phyloP scores from a whole-genome alignment of 2,329 filamentous ascomycete species.

The Penicillium sp. region DNA sequence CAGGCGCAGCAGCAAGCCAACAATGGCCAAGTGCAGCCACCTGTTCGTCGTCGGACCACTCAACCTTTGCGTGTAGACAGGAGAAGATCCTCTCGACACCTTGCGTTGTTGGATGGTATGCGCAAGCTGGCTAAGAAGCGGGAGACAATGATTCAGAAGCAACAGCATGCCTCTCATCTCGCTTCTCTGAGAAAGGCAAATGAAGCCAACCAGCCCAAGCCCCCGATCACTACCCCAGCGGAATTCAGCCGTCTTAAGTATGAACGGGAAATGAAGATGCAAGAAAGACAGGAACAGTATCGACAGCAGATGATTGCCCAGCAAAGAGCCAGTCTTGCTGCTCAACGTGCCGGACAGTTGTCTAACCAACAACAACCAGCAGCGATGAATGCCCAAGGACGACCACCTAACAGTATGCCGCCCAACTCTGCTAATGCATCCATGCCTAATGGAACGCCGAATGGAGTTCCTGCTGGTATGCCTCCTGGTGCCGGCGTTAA shows the following conservation, averaged over 20 bases:
- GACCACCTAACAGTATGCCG: conserved; percentile 43
- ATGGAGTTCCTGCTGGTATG: conserved; percentile 50
- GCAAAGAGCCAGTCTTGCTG: conserved; percentile 49
- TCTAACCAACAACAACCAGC: conserved; percentile 34
- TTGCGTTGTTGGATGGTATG: conserved; percentile 91
- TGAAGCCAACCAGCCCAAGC: conserved; percentile 62
- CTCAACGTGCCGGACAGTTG: conserved; percentile 44
- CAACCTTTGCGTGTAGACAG: conserved; percentile 81
- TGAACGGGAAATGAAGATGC: conserved; percentile 73
- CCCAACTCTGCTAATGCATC: conserved; percentile 32
- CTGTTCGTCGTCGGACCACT: conserved; percentile 67
- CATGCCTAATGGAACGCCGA: conserved; percentile 40
- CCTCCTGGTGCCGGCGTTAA: conserved; percentile 36
- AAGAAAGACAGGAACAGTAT: conserved; percentile 58
- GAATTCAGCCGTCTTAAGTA: conserved; percentile 88
- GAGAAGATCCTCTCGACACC: conserved; percentile 78
- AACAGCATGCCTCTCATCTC: conserved; percentile 73
- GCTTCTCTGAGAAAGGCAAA: conserved; percentile 80
- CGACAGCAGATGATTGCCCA: conserved; percentile 63
- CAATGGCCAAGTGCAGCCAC: conserved; percentile 54
- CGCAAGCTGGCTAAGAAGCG: conserved; percentile 92
- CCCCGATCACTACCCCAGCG: conserved; percentile 70
- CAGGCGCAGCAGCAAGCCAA: conserved; percentile 55
- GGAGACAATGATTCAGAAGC: conserved; percentile 80
- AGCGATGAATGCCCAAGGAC: conserved; percentile 35